phyloP scores from a whole-genome alignment of 1,284 basidiomycete species.

The Trichosporon faecale region DNA sequence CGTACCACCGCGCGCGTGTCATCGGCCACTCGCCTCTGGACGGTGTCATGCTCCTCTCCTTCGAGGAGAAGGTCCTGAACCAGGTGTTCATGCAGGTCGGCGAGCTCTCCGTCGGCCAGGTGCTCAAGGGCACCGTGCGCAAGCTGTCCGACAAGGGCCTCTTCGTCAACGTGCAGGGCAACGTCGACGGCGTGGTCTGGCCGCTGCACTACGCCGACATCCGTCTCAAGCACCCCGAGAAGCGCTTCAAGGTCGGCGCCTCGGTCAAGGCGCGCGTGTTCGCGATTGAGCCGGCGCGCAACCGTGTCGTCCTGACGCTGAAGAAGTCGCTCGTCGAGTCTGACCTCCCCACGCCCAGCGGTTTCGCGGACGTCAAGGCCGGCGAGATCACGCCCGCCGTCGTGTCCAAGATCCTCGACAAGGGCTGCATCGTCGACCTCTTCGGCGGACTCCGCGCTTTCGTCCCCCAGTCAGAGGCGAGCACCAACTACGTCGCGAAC shows the following conservation, averaged over 20 bases:
- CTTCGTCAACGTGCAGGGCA: conserved; percentile 79
- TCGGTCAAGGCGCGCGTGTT: conserved; percentile 83
- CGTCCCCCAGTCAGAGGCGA: conserved; percentile 75
- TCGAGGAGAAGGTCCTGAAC: conserved; percentile 77
- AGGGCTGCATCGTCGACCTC: conserved; percentile 78
- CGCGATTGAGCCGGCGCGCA: conserved; percentile 73
- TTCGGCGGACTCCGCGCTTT: conserved; percentile 85
- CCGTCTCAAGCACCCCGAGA: conserved; percentile 76
- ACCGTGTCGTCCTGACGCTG: conserved; percentile 80
- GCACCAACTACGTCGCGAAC: conserved; percentile 64
- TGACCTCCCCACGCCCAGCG: conserved; percentile 65
- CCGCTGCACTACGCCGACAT: conserved; percentile 96
- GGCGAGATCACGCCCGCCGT: conserved; percentile 79
- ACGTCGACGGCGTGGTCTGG: conserved; percentile 88
- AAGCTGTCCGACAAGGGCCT: conserved; percentile 73
- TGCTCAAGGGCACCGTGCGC: conserved; percentile 80
- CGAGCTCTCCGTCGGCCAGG: conserved; percentile 79
- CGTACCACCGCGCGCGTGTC: conserved; percentile 81
- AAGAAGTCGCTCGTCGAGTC: conserved; percentile 90
- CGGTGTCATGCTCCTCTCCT: conserved; percentile 78
- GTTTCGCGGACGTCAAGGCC: conserved; percentile 63
- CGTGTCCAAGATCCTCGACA: conserved; percentile 75
- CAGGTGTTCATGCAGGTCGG: conserved; percentile 82
- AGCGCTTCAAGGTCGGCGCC: conserved; percentile 81
- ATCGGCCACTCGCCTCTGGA: conserved; percentile 85